Base-by-base conservation (phyloP, 768 basidiomycete genomes). In the Xerocomus brunneocitrinus region DNA sequence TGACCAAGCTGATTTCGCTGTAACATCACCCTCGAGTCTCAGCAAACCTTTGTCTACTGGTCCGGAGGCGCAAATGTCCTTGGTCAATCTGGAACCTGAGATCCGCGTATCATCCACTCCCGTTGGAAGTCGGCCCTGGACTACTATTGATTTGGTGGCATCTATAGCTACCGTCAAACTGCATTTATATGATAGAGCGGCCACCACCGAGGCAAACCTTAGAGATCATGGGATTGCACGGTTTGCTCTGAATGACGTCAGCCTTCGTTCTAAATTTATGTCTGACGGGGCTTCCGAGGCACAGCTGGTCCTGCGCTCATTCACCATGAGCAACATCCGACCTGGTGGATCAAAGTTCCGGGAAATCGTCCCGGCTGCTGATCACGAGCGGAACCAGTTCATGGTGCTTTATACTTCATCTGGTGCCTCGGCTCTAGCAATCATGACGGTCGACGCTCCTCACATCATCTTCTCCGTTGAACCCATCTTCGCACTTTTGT, bases 351-450 rank as follows among this genome's bases (percentile, higher is more conserved):
- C 91, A 25, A 86, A 81, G 62, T 98, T 94, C 75, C 82, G 94
- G 39, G 95, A 98, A 68, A 94, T 99, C 52, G 90, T 99, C 56
- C 95, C 97, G 12, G 86, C 93, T 5, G 88, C 91, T 13, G 81
- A 85, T 52, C 92, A 97, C 61, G 81, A 86, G 54, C 76, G 89
- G 47, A 94, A 95, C 55, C 92, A 97, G 63, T 87, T 98, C 65
- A 97, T 95, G 91, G 66, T 97, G 16, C 79, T 97, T 31, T 98
- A 90, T 68, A 90, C 90, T 2, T 80, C 80, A 58, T 78, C 91
- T 10, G 85, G 87, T 14, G 66, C 72, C 22, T 75, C 83, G 35
- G 76, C 89, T 4, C 75, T 92, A n/a, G 86, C 84, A 6, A 79
- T 98, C 52, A 73, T 95, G 32, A 92, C 91, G 1, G 76, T 99